Evolutionary conservation across 2,329 filamentous ascomycete genomes (phyloP), one percentile per base, ranked within the genome.

Genomic region (Camillea tinctor): DNA sequence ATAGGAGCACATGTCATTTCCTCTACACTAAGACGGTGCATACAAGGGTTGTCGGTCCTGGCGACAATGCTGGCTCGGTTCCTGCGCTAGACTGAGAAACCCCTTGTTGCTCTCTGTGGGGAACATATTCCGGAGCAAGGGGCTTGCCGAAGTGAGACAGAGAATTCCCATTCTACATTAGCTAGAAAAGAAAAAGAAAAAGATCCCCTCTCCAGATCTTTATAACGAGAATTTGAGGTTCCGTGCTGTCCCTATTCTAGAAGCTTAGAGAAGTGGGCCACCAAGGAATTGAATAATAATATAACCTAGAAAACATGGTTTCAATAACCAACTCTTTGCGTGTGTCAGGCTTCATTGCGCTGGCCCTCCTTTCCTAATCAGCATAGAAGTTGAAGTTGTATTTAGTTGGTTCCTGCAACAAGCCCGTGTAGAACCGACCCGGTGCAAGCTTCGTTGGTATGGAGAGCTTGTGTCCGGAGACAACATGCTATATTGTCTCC

Each of bases 21-120:
- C 26, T 30, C 26, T n/a, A n/a, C n/a, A n/a, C n/a, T n/a, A n/a
- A n/a, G n/a, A 26, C 24, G 24, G 8, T 26, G 8, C 24, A 26
- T 8, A 4, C 24, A 11, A 30, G 51, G 30, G 3, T 30, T 19
- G n/a, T 24, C 30, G 51, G 9, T 60, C 54, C 57, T 53, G 57
- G 50, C 24, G 17, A 30, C 24, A 44, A 51, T 59, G 36, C 61
- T 58, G 63, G 53, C 24, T 36, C 30, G 56, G 61, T 62, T 65
- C 61, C 63, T 61, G 61, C 61, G 61, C 54, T 65, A 64, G 63
- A 60, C 60, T 30, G 52, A 24, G 22, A 23, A 26, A 24, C 55
- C 26, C 61, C 24, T 40, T 26, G 54, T 54, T 54, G 23, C 50
- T 53, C 55, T 59, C 20, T 64, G 52, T 65, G 61, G 61, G 54